These are phyloP conservation scores for Fusarium mexicanum DNA, from an alignment of 2,329 filamentous ascomycete species.

Conservation along the genomic window DNA sequence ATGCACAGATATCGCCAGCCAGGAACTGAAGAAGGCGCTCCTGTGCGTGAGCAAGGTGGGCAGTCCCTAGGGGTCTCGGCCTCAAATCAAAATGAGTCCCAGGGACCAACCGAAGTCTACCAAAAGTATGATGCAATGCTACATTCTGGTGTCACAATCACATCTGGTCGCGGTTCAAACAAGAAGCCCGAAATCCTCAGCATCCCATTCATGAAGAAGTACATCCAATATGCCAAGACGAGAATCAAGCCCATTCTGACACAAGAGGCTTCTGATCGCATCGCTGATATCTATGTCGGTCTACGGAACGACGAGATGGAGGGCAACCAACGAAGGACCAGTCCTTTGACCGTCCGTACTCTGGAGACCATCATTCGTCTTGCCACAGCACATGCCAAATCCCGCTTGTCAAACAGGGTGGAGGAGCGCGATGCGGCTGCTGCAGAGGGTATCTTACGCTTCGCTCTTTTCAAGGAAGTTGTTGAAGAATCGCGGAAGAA, in stretches of 20 bases:
- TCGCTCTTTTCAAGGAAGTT: conserved; percentile 97
- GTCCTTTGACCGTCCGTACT: conserved; percentile 95
- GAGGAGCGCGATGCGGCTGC: conserved; percentile 89
- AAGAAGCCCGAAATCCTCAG: conserved; percentile 88
- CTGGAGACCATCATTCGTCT: conserved; percentile 98
- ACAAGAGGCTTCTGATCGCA: conserved; percentile 90
- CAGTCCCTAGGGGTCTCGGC: conserved; percentile 90
- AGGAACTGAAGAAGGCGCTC: conserved; percentile 92
- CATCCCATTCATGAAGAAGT: conserved; percentile 99
- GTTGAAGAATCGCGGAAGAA: conserved; percentile 84
- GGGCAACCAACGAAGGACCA: conserved; percentile 91
- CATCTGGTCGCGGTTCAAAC: conserved; percentile 75
- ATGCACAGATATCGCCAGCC: conserved; percentile 97
- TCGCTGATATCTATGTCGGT: conserved; percentile 89
- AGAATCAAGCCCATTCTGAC: conserved; percentile 90
- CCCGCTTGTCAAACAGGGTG: conserved; percentile 85
- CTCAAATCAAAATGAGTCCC: conserved; percentile 77
- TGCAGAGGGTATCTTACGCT: conserved; percentile 89
- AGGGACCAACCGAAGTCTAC: conserved; percentile 85
- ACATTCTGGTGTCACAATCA: conserved; percentile 86
- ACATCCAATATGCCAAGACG: conserved; percentile 97
- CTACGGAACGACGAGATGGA: conserved; percentile 96
- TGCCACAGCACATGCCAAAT: conserved; percentile 94
- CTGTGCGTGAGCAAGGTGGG: conserved; percentile 85
- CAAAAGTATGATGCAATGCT: conserved; percentile 98